Conservation (phyloP, 2,329 filamentous ascomycete genomes). For the Penicillium thymicola region DNA sequence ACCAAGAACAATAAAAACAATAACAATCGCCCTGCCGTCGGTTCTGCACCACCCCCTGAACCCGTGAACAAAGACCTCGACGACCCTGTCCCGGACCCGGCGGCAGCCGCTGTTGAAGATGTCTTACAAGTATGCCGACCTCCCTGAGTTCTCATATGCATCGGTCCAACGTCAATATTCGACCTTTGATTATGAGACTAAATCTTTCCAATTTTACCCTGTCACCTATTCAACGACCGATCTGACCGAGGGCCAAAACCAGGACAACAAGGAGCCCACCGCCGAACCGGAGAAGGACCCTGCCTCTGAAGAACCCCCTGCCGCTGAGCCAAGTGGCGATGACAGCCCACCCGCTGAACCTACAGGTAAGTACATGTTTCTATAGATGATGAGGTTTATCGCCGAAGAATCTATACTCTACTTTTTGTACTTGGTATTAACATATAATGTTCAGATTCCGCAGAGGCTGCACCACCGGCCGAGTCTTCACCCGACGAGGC, state of each 20-base stretch:
- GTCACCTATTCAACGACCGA: constrained; percentile 31
- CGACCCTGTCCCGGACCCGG: constrained; percentile 29
- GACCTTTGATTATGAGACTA: constrained; percentile 42
- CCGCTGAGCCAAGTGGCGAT: constrained; percentile 24
- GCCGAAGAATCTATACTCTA: neutral
- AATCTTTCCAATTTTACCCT: constrained; percentile 38
- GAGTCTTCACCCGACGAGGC: constrained; percentile 20
- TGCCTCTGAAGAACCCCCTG: constrained; percentile 19
- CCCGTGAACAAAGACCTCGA: constrained; percentile 19
- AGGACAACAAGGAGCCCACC: constrained; percentile 33
- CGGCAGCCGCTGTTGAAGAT: constrained; percentile 36
- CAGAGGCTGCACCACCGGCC: constrained; percentile 28
- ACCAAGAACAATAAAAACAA: constrained; percentile 37
- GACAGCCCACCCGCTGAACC: constrained; percentile 28
- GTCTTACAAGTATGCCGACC: constrained; percentile 44
- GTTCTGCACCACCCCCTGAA: constrained; percentile 25
- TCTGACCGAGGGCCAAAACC: constrained; percentile 37
- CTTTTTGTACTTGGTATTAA: constrained; percentile 4
- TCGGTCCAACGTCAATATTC: constrained; percentile 43
- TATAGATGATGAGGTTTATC: neutral
- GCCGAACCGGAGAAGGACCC: constrained; percentile 32
- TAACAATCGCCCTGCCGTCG: constrained; percentile 28
- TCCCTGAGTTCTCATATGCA: constrained; percentile 44
- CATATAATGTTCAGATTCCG: constrained; percentile 22
- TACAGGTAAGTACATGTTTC: constrained; percentile 27